Evolutionary conservation across 2,329 filamentous ascomycete genomes (phyloP).

Genomic region (Arachnomyces sp.): DNA sequence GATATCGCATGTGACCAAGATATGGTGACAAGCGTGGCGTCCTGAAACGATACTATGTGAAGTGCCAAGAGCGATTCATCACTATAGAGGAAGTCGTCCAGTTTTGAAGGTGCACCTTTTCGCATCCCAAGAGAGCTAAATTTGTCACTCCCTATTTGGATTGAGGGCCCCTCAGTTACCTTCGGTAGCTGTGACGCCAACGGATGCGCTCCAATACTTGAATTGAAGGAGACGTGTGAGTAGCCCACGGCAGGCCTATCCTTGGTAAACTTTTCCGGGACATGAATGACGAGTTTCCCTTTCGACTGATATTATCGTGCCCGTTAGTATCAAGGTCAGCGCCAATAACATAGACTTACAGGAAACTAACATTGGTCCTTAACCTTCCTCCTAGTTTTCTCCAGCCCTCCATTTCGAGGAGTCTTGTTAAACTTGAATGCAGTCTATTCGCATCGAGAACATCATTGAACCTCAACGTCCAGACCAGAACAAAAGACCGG

Average conservation of each 20-base stretch:
- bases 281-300: conserved; percentile 35
- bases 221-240: conserved; percentile 28
- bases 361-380: conserved; percentile 35
- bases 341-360: conserved; percentile 1
- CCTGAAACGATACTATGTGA: conserved; percentile 41
- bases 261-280: conserved; percentile 29
- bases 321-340: no score
- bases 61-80: conserved; percentile 42
- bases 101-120: conserved; percentile 18
- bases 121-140: conserved; percentile 20
- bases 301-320: conserved; percentile 10
- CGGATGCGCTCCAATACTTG: conserved; percentile 35
- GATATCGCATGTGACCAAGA: conserved; percentile 42
- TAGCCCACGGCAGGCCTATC: conserved; percentile 36
- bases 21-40: conserved; percentile 43
- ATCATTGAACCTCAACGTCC: conserved; percentile 37
- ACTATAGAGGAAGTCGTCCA: conserved; percentile 34
- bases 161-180: conserved; percentile 19
- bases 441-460: conserved; percentile 39
- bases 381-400: conserved; percentile 40
- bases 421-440: conserved; percentile 23
- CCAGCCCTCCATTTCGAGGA: conserved; percentile 40
- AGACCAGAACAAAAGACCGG: neutral
- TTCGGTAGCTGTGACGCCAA: conserved; percentile 32
- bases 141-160: conserved; percentile 21